A percentile compares a stretch with the other conserved stretches of the same genome.
These are phyloP conservation scores for Hyaloraphidium curvatum DNA, from an alignment of 192 early-diverging fungal genomes.

Conservation along the genomic window DNA sequence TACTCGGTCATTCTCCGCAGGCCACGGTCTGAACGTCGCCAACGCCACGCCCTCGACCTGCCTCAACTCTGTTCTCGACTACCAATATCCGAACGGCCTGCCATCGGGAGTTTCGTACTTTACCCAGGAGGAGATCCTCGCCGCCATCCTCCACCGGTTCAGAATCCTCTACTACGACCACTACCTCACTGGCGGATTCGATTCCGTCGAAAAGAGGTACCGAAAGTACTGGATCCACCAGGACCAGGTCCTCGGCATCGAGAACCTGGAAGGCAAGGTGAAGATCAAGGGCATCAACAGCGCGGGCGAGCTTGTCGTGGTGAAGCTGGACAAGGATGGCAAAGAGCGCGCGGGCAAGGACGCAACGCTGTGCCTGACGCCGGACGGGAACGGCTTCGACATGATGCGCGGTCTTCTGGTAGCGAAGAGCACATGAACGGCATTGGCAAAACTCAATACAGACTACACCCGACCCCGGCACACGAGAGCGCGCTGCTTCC, in stretches of 20 bases:
- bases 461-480: too few relatives aligned
- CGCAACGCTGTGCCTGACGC: constrained; percentile 48
- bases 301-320: not conserved
- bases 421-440: too few relatives aligned
- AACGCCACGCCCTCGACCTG: constrained; percentile 73
- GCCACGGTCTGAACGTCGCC: constrained; percentile 72
- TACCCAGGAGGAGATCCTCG: constrained; percentile 45
- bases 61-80: constrained; percentile 56
- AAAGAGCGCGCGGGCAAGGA: constrained; percentile 29
- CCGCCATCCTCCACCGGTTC: constrained; percentile 45
- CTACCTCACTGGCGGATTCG: constrained; percentile 47
- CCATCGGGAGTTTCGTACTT: constrained; percentile 28
- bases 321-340: constrained; percentile 10
- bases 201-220: constrained; percentile 54
- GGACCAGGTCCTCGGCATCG: constrained; percentile 43
- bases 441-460: too few relatives aligned
- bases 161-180: constrained; percentile 53
- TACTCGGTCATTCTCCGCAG: too few relatives aligned
- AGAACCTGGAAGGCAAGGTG: constrained; percentile 33
- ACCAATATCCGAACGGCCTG: constrained; percentile 25
- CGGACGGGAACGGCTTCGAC: constrained; percentile 95
- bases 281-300: constrained; percentile 57
- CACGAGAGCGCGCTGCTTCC: too few relatives aligned
- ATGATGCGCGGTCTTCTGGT: constrained; percentile 84
- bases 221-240: constrained; percentile 76